Percentiles rank a stretch among this genome's conserved stretches.
Conservation (phyloP, 2,329 filamentous ascomycete genomes). For the Thelonectria discophora region DNA sequence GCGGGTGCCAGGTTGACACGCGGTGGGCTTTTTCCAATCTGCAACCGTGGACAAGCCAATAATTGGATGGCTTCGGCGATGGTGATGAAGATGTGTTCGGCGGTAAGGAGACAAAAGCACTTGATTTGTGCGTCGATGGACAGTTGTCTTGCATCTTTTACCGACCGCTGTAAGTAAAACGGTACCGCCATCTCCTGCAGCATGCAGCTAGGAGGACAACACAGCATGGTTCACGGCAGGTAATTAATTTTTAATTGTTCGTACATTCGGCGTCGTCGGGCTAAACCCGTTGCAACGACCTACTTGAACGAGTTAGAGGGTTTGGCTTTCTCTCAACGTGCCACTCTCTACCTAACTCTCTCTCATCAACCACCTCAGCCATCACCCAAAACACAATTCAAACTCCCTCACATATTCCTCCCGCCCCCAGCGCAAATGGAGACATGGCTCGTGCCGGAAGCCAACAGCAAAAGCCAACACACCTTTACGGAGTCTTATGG, state of each 20-base stretch:
- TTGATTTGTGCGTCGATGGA: background rate
- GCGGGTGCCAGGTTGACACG: background rate
- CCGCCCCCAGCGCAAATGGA: background rate
- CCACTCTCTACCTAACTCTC: too few relatives aligned
- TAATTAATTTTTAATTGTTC: too few relatives aligned
- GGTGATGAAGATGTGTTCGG: background rate
- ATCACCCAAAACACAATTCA: background rate
- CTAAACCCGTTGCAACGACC: background rate
- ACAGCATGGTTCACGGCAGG: background rate
- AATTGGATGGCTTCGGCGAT: background rate
- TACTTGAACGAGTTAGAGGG: too few relatives aligned
- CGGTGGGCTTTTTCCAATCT: background rate
- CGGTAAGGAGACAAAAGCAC: background rate
- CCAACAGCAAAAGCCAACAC: conserved; percentile 11
- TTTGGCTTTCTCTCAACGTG: too few relatives aligned
- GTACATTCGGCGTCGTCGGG: too few relatives aligned
- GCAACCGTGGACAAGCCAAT: too few relatives aligned
- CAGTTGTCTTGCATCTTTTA: background rate
- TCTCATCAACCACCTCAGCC: too few relatives aligned
- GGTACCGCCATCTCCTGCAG: background rate
- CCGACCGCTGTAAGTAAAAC: background rate
- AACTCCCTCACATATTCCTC: too few relatives aligned
- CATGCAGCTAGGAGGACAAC: background rate
- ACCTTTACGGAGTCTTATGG: too few relatives aligned
- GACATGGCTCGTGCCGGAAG: conserved; percentile 18